phyloP scores from a whole-genome alignment of 192 early-diverging fungal genomes.

The Podila horticola region DNA sequence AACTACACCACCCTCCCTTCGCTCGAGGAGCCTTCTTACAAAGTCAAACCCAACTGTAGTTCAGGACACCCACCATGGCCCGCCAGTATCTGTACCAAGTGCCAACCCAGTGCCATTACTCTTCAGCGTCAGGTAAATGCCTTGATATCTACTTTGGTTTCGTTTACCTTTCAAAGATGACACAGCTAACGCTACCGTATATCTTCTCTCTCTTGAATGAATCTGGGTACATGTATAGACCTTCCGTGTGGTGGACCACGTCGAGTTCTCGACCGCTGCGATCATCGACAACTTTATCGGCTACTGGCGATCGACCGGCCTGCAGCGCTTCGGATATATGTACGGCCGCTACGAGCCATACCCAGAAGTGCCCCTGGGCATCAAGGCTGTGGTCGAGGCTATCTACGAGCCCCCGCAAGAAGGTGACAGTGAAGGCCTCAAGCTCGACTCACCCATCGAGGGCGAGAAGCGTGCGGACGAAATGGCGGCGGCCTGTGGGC shows the following conservation, averaged over 20 bases:
- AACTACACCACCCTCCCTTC: slow-evolving; percentile 77
- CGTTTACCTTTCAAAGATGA: neutral
- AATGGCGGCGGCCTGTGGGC: slow-evolving; percentile 73
- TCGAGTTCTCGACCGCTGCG: slow-evolving; percentile 86
- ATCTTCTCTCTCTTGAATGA: neutral
- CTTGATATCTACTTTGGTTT: neutral
- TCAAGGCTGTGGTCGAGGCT: slow-evolving; percentile 94
- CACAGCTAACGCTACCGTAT: neutral
- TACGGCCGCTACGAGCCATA: slow-evolving; percentile 94
- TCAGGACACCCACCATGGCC: slow-evolving; percentile 91
- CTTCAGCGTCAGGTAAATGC: slow-evolving; percentile 75
- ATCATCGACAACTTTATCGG: slow-evolving; percentile 88
- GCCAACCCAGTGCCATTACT: slow-evolving; percentile 94
- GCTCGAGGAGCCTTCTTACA: slow-evolving; percentile 84
- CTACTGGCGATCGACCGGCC: slow-evolving; percentile 88
- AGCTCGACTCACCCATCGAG: slow-evolving; percentile 64
- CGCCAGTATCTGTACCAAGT: slow-evolving; percentile 96
- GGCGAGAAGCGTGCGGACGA: slow-evolving; percentile 70
- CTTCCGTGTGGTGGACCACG: slow-evolving; percentile 96
- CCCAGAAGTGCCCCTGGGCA: slow-evolving; percentile 90
- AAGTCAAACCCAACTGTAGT: slow-evolving; percentile 84
- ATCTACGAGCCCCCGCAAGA: slow-evolving; percentile 96
- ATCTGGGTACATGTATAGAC: slow-evolving; percentile 53
- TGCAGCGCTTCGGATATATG: slow-evolving; percentile 93
- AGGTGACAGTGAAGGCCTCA: slow-evolving; percentile 77